phyloP scores from a whole-genome alignment of 192 early-diverging fungal species.

The Endogone sp. region DNA sequence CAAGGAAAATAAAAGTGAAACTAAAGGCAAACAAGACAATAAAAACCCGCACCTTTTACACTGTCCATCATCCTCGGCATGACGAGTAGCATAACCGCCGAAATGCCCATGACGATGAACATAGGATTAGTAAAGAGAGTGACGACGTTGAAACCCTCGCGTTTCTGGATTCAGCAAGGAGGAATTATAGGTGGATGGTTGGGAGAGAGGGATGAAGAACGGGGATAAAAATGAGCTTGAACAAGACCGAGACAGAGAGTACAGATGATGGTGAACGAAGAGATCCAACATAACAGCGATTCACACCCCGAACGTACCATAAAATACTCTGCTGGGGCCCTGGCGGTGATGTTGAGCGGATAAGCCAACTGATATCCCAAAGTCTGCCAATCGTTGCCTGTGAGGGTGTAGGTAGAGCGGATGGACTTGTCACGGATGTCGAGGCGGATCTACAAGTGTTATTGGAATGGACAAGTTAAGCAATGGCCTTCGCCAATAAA shows the following conservation, averaged over 20 bases:
- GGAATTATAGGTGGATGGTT: too few species aligned
- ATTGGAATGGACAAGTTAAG: too few species aligned
- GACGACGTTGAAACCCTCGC: slow-evolving; percentile 48
- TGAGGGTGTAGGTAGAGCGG: slow-evolving; percentile 18
- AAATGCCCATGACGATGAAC: slow-evolving; percentile 56
- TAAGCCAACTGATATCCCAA: slow-evolving; percentile 34
- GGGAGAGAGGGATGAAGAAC: not conserved
- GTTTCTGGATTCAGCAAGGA: slow-evolving; percentile 26
- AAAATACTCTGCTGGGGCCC: slow-evolving; percentile 40
- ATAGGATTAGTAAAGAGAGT: slow-evolving; percentile 54
- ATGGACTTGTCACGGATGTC: slow-evolving; percentile 31
- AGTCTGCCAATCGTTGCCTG: slow-evolving; percentile 44
- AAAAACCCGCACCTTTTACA: slow-evolving; percentile 33
- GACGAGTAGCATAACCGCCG: slow-evolving; percentile 45
- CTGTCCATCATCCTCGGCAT: slow-evolving; percentile 56
- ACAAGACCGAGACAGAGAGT: too few species aligned
- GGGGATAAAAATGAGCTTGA: too few species aligned
- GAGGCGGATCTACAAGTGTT: slow-evolving; percentile 39
- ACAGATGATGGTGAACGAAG: too few species aligned
- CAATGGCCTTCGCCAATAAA: too few species aligned
- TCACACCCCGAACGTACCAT: slow-evolving; percentile 26
- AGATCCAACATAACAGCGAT: not conserved
- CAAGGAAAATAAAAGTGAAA: not conserved
- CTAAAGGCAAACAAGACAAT: not conserved
- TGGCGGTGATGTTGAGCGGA: slow-evolving; percentile 42